Evolutionary conservation across 768 basidiomycete species (phyloP), one percentile per base, ranked within the genome.

Genomic region (Lactarius quietus): DNA sequence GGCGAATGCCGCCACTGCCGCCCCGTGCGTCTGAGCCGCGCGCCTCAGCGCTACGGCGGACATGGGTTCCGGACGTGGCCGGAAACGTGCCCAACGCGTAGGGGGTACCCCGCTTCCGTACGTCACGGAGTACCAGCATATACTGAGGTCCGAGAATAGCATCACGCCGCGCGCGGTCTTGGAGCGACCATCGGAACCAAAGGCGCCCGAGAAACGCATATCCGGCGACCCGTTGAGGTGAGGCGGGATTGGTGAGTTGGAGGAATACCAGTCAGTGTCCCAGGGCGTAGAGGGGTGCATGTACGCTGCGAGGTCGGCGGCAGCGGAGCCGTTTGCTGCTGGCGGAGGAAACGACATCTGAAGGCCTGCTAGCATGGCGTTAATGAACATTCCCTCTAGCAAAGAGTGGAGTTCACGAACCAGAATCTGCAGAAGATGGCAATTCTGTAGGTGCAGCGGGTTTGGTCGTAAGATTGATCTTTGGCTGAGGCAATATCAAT

Each of bases 11-110:
- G 80, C 83, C 43, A 85, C 74, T 1, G 77, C 77, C 57, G 81
- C 80, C 38, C 83, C 84, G 68, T 84, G 84, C 39, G 74, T 76
- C 72, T 81, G 78, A 70, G 78, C 76, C 10, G 83, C 83, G 2
- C 72, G 74, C 17, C 77, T 70, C 7, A 85, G 75, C 48, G 72
- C 70, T 0, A 73, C 74, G n/a, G 68, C 71, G 39, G 71, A 72
- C 59, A 79, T 71, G 0, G 82, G 55, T 14, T 70, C 68, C 0
- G 83, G 82, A 14, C 75, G 72, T 26, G 79, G 76, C 33, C 79
- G 73, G 71, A 79, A 82, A 18, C 62, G 68, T 0, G 79, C 82
- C 61, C 69, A 66, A 61, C 82, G 78, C 56, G 73, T 72, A 38
- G 76, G 74, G 15, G 66, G 26, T 36, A 12, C 12, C 67, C 57